A percentile compares a stretch with the other conserved stretches of the same genome.
Evolutionary conservation across 768 basidiomycete species (phyloP).

Genomic region (Rhodotorula paludigena): DNA sequence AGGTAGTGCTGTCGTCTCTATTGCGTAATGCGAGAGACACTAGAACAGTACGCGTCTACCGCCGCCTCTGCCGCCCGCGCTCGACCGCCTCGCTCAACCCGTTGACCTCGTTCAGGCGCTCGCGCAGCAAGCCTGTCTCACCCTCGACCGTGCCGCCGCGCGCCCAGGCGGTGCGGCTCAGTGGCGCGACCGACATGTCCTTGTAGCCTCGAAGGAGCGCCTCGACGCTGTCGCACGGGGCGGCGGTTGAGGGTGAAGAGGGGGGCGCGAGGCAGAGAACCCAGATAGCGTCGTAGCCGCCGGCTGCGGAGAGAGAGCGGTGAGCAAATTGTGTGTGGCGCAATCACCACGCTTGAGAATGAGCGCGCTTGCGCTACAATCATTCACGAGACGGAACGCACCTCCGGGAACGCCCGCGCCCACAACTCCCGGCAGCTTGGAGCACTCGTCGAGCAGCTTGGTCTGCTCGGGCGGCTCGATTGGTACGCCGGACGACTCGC

Average conservation of each 20-base stretch:
- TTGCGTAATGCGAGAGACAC: neutral
- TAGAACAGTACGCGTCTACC: neutral
- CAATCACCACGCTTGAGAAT: neutral
- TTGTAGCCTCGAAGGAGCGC: constrained; percentile 46
- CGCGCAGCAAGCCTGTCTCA: constrained; percentile 24
- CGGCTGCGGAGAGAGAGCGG: constrained; percentile 65
- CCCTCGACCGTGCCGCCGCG: constrained; percentile 37
- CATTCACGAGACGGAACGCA: constrained; percentile 48
- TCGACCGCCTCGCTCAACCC: constrained; percentile 25
- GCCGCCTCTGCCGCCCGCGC: neutral
- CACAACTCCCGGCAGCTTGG: constrained; percentile 73
- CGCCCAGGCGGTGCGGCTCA: constrained; percentile 45
- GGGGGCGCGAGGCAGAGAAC: constrained; percentile 66
- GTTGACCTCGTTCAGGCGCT: constrained; percentile 16
- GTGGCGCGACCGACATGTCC: constrained; percentile 49
- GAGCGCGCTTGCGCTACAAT: too few species aligned
- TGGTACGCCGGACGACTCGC: constrained; percentile 65
- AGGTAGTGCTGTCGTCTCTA: too few species aligned
- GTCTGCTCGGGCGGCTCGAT: constrained; percentile 91
- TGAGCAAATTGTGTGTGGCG: neutral
- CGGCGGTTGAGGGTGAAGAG: constrained; percentile 46
- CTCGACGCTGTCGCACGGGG: constrained; percentile 50
- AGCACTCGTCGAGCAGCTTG: constrained; percentile 68
- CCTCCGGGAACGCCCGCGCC: constrained; percentile 96
- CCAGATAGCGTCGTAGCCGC: constrained; percentile 97